These are phyloP conservation scores for Candida nitratophila DNA, from an alignment of 805 yeast genomes.

Conservation along the genomic window DNA sequence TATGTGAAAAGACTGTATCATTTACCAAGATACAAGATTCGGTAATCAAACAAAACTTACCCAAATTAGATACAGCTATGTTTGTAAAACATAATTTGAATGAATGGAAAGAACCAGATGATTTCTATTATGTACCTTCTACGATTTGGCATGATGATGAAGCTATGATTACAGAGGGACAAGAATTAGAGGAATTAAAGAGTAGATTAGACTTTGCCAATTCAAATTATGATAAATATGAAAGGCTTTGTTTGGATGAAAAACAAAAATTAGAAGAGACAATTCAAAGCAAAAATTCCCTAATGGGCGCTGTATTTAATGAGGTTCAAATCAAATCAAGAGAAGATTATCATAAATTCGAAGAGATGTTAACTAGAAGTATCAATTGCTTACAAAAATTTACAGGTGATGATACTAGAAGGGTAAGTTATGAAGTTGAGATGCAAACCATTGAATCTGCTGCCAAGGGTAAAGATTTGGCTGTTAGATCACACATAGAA, in stretches of 20 bases:
- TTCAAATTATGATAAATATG: constrained; percentile 31
- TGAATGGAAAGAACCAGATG: constrained; percentile 81
- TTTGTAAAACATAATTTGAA: constrained; percentile 77
- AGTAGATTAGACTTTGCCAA: constrained; percentile 37
- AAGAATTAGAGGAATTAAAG: constrained; percentile 51
- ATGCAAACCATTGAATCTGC: constrained; percentile 85
- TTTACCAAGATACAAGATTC: constrained; percentile 39
- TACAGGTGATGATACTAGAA: constrained; percentile 62
- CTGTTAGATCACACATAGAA: constrained; percentile 44
- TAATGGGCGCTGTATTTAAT: constrained; percentile 23
- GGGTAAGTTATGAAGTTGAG: constrained; percentile 77
- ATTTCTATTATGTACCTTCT: constrained; percentile 79
- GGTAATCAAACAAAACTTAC: constrained; percentile 63
- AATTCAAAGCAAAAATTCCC: constrained; percentile 26
- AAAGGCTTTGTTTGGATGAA: constrained; percentile 37
- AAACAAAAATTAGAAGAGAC: constrained; percentile 43
- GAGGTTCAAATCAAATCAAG: constrained; percentile 34
- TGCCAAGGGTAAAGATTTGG: constrained; percentile 68
- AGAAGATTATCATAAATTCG: constrained; percentile 34
- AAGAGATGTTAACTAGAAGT: constrained; percentile 45
- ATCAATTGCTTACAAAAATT: constrained; percentile 51
- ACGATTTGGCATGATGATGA: constrained; percentile 98
- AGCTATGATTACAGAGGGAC: constrained; percentile 48
- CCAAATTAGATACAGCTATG: constrained; percentile 79
- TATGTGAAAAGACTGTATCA: constrained; percentile 38